Evolutionary conservation across 345 rosid genomes (phyloP).

Genomic region (Populus ilicifolia): DNA sequence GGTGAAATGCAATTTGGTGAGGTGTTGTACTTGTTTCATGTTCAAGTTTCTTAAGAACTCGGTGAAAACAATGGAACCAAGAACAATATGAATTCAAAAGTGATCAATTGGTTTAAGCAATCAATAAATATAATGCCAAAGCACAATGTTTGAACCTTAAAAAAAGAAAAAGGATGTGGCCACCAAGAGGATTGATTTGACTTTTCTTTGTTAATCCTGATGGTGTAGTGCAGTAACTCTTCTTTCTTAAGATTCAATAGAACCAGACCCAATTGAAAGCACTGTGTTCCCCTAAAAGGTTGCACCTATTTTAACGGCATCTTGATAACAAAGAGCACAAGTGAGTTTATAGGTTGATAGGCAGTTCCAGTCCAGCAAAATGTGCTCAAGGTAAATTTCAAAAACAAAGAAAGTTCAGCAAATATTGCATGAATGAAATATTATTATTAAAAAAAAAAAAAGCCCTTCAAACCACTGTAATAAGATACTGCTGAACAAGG

Average conservation of each 20-base stretch:
- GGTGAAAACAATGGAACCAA: not conserved
- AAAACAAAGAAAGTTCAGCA: not conserved
- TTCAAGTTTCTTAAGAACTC: not conserved
- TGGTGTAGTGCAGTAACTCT: not conserved
- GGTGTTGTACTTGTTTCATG: not conserved
- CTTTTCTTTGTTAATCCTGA: not conserved
- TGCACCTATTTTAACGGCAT: not conserved
- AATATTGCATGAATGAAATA: not conserved
- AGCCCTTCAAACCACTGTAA: not conserved
- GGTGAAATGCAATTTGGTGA: not conserved
- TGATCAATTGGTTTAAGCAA: not conserved
- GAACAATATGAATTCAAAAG: not conserved
- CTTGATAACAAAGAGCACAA: not conserved
- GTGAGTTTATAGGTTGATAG: not conserved
- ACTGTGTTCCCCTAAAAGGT: not conserved
- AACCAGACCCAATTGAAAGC: not conserved
- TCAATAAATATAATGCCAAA: not conserved
- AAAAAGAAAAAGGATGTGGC: not conserved
- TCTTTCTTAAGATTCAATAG: not conserved
- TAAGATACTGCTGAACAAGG: not conserved
- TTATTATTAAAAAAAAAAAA: too few relatives aligned
- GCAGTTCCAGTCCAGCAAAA: not conserved
- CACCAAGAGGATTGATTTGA: not conserved
- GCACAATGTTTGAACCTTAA: not conserved
- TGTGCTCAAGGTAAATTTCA: not conserved